phyloP scores from a whole-genome alignment of 2,329 filamentous ascomycete genomes.

The Endothia cerciana region DNA sequence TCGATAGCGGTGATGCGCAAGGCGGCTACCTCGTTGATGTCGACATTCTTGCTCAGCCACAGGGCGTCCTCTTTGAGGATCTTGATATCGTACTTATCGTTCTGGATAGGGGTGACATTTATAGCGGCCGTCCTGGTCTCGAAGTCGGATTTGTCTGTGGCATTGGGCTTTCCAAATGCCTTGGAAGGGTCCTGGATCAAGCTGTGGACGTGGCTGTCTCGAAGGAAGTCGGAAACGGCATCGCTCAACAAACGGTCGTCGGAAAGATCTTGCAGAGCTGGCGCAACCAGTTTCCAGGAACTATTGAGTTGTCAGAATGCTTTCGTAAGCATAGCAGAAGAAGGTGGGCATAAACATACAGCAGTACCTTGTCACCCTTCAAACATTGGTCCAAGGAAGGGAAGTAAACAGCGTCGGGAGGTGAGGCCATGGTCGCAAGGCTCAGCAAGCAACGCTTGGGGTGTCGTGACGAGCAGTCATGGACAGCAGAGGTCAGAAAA shows the following conservation, averaged over 20 bases:
- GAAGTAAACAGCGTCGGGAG: slow-evolving; percentile 74
- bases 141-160: slow-evolving; percentile 71
- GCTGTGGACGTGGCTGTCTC: slow-evolving; percentile 67
- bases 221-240: slow-evolving; percentile 70
- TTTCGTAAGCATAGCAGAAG: neutral
- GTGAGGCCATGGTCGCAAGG: slow-evolving; percentile 69
- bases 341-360: slow-evolving; percentile 60
- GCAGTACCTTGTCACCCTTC: slow-evolving; percentile 75
- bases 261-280: slow-evolving; percentile 59
- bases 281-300: slow-evolving; percentile 65
- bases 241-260: slow-evolving; percentile 57
- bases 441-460: slow-evolving; percentile 45
- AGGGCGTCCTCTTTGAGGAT: slow-evolving; percentile 82
- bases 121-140: slow-evolving; percentile 85
- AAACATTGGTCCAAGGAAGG: slow-evolving; percentile 86
- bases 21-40: slow-evolving; percentile 80
- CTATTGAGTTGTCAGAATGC: slow-evolving; percentile 40
- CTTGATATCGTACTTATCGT: slow-evolving; percentile 72
- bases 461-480: slow-evolving; percentile 26
- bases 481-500: slow-evolving; percentile 18
- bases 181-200: slow-evolving; percentile 71
- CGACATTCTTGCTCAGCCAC: slow-evolving; percentile 80
- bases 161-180: slow-evolving; percentile 66
- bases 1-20: slow-evolving; percentile 81
- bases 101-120: slow-evolving; percentile 71